A percentile compares a stretch with the other conserved stretches of the same genome.
Evolutionary conservation across 2,329 filamentous ascomycete species (phyloP).

Genomic region (Calonectria multiphialidica): DNA sequence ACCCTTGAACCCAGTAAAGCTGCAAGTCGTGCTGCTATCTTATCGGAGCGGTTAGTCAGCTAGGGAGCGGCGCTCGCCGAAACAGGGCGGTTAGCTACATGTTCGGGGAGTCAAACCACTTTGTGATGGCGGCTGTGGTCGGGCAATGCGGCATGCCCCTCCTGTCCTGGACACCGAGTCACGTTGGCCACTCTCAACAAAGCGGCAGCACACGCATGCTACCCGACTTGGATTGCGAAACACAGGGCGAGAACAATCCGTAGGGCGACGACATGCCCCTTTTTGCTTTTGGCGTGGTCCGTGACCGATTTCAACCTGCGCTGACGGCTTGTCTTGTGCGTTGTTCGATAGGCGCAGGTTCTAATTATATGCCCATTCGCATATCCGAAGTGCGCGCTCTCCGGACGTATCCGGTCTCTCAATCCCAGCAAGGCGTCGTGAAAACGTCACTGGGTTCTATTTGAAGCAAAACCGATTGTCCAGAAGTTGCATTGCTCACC

Average conservation of each 20-base stretch:
- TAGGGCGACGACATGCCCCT: constrained; percentile 12
- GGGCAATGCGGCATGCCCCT: constrained; percentile 9
- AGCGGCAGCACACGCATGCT: constrained; percentile 15
- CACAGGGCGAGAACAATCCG: constrained; percentile 15
- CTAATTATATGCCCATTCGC: constrained; percentile 19
- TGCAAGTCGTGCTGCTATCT: constrained; percentile 4
- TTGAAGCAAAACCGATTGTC: background rate
- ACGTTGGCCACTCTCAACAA: constrained; percentile 7
- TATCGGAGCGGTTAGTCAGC: constrained; percentile 6
- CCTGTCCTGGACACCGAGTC: constrained; percentile 11
- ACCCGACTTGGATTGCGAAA: background rate
- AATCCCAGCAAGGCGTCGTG: background rate
- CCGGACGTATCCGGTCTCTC: constrained; percentile 3
- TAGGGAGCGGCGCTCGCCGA: background rate
- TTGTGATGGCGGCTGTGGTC: background rate
- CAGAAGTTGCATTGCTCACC: background rate
- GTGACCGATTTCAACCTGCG: background rate
- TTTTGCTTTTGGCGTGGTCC: constrained; percentile 17
- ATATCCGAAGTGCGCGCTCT: background rate
- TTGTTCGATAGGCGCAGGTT: constrained; percentile 12
- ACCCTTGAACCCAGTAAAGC: background rate
- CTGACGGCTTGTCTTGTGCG: background rate
- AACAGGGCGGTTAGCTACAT: constrained; percentile 1
- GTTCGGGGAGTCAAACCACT: background rate
- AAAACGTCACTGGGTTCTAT: constrained; percentile 4